Conservation (phyloP, 2,329 filamentous ascomycete species). For the Xylariaceae sp. region DNA sequence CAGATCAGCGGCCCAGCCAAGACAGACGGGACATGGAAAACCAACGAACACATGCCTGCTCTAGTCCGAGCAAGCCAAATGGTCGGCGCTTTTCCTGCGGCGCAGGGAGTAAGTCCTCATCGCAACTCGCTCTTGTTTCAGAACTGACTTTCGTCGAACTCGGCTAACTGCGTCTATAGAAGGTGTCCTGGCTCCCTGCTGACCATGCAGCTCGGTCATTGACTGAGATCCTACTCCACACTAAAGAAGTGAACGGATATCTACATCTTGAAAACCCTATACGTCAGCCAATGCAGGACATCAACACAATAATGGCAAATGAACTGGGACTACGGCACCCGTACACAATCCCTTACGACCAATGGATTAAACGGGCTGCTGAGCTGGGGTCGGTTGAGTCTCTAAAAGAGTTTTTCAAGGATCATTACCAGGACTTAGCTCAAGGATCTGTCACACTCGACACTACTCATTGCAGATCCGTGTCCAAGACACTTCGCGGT, state of each 20-base stretch:
- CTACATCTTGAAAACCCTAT: conserved; percentile 33
- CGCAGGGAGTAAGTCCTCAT: conserved; percentile 14
- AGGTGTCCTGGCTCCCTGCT: too few species aligned
- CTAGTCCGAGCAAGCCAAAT: conserved; percentile 52
- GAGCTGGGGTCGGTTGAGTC: conserved; percentile 16
- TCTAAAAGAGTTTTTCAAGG: conserved; percentile 29
- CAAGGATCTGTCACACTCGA: conserved; percentile 28
- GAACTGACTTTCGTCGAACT: too few species aligned
- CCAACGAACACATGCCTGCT: conserved; percentile 50
- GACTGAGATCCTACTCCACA: too few species aligned
- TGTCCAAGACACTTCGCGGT: conserved; percentile 22
- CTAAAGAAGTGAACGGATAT: too few species aligned
- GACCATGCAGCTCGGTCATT: too few species aligned
- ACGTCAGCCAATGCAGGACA: conserved; percentile 26
- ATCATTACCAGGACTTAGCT: conserved; percentile 29
- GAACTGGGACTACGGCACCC: conserved; percentile 19
- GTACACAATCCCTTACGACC: conserved; percentile 11
- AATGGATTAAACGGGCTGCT: conserved; percentile 28
- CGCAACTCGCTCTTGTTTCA: too few species aligned
- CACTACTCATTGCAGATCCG: conserved; percentile 20
- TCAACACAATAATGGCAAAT: conserved; percentile 27
- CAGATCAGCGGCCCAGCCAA: conserved; percentile 51
- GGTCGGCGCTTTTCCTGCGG: conserved; percentile 15
- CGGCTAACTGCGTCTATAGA: too few species aligned
- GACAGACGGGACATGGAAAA: conserved; percentile 51